Evolutionary conservation across 2,329 filamentous ascomycete genomes (phyloP).

Genomic region (Exophiala dermatitidis): DNA sequence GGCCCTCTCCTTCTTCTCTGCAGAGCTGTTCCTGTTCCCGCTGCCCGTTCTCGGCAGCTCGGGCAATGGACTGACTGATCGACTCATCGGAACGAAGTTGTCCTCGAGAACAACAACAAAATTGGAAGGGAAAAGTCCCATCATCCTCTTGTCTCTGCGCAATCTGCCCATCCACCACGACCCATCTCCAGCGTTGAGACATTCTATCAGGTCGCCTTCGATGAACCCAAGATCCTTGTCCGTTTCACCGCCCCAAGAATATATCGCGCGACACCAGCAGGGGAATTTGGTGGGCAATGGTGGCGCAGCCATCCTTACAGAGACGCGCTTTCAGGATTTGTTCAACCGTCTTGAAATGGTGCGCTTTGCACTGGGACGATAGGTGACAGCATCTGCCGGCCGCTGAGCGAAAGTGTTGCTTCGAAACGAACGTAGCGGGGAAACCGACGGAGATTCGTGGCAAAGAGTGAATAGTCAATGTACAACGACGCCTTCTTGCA

Average conservation of each 20-base stretch:
- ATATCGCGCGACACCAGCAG: slow-evolving; percentile 85
- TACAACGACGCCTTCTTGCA: neutral
- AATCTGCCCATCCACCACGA: slow-evolving; percentile 97
- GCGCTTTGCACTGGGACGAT: neutral
- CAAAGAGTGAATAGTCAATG: neutral
- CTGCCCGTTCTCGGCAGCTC: slow-evolving; percentile 41
- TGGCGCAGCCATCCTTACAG: slow-evolving; percentile 31
- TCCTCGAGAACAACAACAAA: slow-evolving; percentile 88
- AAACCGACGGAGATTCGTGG: neutral
- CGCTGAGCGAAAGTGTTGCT: slow-evolving; percentile 1
- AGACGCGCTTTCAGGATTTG: neutral
- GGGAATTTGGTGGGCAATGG: slow-evolving; percentile 70
- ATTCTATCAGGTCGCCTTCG: slow-evolving; percentile 96
- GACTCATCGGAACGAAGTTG: slow-evolving; percentile 64
- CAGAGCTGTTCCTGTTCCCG: slow-evolving; percentile 25
- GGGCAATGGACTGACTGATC: slow-evolving; percentile 47
- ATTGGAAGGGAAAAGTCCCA: slow-evolving; percentile 93
- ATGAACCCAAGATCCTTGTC: slow-evolving; percentile 95
- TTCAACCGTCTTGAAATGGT: neutral
- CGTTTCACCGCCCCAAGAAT: slow-evolving; percentile 91
- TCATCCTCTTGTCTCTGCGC: slow-evolving; percentile 78
- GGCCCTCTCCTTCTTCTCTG: slow-evolving; percentile 47
- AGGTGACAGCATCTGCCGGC: slow-evolving; percentile 10
- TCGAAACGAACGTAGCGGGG: neutral
- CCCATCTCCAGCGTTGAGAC: slow-evolving; percentile 92